Evolutionary conservation across 257 asterid species (phyloP), one percentile per base, ranked within the genome.

Genomic region (Solanum microdontum): DNA sequence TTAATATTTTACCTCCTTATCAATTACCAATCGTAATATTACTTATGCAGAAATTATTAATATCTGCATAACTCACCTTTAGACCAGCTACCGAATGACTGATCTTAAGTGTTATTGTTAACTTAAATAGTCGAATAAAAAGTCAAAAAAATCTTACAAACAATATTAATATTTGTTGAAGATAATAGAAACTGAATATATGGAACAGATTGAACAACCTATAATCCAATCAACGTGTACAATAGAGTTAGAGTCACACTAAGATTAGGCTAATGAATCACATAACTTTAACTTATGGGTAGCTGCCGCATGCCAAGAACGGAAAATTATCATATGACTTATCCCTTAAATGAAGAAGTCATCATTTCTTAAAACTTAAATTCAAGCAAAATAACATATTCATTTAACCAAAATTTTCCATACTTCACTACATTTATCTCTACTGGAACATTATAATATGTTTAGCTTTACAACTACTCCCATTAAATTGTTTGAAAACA

Each of bases 81-180:
- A 51, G 0, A 51, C 21, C 3, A 51, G 0, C 23, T 51, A 51
- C 0, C 0, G 11, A 39, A 39, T 12, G 17, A 12, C 17, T 6
- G 1, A 0, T 45, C 1, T 45, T 45, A 58, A 19, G 2, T 21
- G 11, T 58, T 19, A 58, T 0, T 28, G 26, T 21, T 58, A 58
- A 58, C 68, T 58, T 19, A 21, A 58, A 58, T 60, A 60, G 0
- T 8, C 11, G 26, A 58, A 23, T 0, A 60, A 60, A 11, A 11
- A 62, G 3, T 62, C 70, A 23, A n/a, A 62, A 4, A 23, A 4
- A 23, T 0, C 0, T 62, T 62, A 62, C 26, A 62, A 62, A 62
- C 70, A 62, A 0, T 62, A 62, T 23, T n/a, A 60, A 60, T 21
- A 1, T 11, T 40, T 43, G 51, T 43, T 43, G 51, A 43, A 11